A percentile compares a stretch with the other conserved stretches of the same genome.
phyloP scores from a whole-genome alignment of 1,139 yeast genomes.

The Candida sojae region DNA sequence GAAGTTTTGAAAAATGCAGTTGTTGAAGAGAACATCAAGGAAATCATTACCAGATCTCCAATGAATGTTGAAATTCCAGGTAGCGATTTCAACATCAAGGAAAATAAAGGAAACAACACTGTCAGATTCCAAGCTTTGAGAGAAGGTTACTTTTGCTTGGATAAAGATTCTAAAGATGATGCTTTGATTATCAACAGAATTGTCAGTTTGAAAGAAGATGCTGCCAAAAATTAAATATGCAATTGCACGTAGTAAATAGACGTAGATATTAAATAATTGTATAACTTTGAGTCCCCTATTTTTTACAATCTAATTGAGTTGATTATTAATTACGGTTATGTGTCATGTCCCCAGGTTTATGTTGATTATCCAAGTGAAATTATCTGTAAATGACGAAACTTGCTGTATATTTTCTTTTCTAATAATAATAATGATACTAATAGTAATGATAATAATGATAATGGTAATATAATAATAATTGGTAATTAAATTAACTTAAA shows the following conservation, averaged over 20 bases:
- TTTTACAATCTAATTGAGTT: no score
- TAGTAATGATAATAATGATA: not conserved
- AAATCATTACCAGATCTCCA: conserved; percentile 71
- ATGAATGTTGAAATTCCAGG: conserved; percentile 68
- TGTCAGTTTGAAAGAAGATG: conserved; percentile 83
- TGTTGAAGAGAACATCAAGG: conserved; percentile 76
- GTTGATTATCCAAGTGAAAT: no score
- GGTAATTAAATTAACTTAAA: no score
- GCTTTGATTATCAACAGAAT: conserved; percentile 80
- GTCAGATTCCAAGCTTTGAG: conserved; percentile 97
- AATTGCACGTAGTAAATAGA: not conserved
- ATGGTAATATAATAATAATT: no score
- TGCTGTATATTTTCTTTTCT: not conserved
- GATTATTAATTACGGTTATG: no score
- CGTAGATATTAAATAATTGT: no score
- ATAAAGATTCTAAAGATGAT: conserved; percentile 67
- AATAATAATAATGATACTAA: not conserved
- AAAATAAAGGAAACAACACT: conserved; percentile 68
- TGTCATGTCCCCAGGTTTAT: no score
- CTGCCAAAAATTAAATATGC: conserved; percentile 1
- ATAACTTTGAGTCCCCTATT: no score
- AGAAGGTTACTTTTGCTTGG: conserved; percentile 94
- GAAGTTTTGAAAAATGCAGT: conserved; percentile 63
- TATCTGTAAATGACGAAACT: no score
- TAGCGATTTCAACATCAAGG: conserved; percentile 71